A percentile compares a stretch with the other conserved stretches of the same genome.
These are phyloP conservation scores for Udeniomyces megalosporus DNA, from an alignment of 768 basidiomycete species.

Conservation along the genomic window DNA sequence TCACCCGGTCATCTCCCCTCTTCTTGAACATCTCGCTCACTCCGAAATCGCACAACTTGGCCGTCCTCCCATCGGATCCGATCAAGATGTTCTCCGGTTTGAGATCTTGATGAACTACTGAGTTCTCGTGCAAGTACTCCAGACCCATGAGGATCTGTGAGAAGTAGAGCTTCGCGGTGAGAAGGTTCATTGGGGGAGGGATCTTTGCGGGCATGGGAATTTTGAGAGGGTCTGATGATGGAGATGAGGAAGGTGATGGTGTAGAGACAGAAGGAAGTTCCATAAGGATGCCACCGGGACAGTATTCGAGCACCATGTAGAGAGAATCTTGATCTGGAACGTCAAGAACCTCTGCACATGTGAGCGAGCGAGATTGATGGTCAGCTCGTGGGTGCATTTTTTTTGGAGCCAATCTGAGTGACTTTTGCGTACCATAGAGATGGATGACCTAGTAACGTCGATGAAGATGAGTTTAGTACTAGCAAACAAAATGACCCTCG, in stretches of 20 bases:
- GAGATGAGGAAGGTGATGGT: constrained; percentile 2
- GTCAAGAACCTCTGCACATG: constrained; percentile 25
- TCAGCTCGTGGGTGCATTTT: too few species aligned
- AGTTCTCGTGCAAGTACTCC: constrained; percentile 30
- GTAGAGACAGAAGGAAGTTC: constrained; percentile 17
- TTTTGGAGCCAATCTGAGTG: too few species aligned
- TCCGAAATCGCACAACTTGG: constrained; percentile 32
- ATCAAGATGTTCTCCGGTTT: constrained; percentile 31
- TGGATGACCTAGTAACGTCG: constrained; percentile 23
- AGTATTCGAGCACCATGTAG: constrained; percentile 30
- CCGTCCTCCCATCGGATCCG: constrained; percentile 22
- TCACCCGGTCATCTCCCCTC: constrained; percentile 26
- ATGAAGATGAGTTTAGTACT: too few species aligned
- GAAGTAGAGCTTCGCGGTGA: constrained; percentile 25
- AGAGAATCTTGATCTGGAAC: constrained; percentile 28
- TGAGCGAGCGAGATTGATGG: too few species aligned
- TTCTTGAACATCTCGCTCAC: constrained; percentile 29
- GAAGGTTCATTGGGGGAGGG: constrained; percentile 21
- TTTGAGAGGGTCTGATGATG: too few species aligned
- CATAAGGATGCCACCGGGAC: constrained; percentile 29
- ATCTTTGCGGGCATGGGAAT: not conserved
- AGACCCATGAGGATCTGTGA: constrained; percentile 27
- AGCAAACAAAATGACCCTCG: too few species aligned
- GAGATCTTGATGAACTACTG: constrained; percentile 29
- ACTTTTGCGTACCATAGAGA: constrained; percentile 24